Evolutionary conservation across 306 rosid species (phyloP).

Genomic region (Sphenostylis stenocarpa): DNA sequence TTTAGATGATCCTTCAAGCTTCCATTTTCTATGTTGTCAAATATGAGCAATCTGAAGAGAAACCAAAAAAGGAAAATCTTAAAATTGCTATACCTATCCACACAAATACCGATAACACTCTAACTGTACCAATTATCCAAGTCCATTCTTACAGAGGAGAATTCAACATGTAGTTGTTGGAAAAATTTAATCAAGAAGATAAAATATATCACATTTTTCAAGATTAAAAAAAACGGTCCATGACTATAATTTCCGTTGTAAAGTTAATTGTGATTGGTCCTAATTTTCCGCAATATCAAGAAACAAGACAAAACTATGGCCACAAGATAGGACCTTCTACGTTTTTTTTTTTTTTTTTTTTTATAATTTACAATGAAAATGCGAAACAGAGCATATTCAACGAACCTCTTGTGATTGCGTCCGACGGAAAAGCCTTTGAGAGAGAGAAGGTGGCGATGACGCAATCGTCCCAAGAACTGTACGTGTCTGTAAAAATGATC

Average conservation of each 20-base stretch:
- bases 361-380: background rate
- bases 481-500: constrained; percentile 64
- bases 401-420: constrained; percentile 65
- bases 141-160: background rate
- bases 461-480: constrained; percentile 80
- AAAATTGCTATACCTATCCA: background rate
- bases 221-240: background rate
- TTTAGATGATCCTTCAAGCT: constrained; percentile 91
- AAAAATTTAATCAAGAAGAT: background rate
- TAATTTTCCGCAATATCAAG: background rate
- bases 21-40: constrained; percentile 77
- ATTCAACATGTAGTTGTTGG: no score
- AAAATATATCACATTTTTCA: background rate
- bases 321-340: background rate
- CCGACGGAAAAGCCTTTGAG: constrained; percentile 73
- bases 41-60: constrained; percentile 70
- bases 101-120: background rate
- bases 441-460: constrained; percentile 90
- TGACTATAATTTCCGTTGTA: background rate
- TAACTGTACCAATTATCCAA: background rate
- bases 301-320: background rate
- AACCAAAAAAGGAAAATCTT: constrained; percentile 12
- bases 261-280: background rate
- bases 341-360: background rate
- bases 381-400: background rate